Conservation (phyloP, 257 asterid species). For the Ehretia macrophylla region DNA sequence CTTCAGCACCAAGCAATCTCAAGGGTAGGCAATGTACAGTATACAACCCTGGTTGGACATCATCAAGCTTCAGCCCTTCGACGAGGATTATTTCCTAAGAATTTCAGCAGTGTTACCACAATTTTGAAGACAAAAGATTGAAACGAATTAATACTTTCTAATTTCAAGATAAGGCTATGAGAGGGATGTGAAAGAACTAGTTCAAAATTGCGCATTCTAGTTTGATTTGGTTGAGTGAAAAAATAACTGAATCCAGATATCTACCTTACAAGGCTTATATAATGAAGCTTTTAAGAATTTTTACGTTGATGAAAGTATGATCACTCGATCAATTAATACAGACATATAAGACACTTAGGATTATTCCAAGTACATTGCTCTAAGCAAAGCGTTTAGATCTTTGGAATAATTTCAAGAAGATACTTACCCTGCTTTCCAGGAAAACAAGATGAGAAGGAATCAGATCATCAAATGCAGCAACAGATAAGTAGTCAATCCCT, state of each 20-base stretch:
- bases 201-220: no score
- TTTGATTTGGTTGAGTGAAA: no score
- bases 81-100: constrained; percentile 87
- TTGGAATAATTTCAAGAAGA: constrained; percentile 8
- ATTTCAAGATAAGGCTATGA: neutral
- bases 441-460: constrained; percentile 82
- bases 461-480: constrained; percentile 78
- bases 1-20: constrained; percentile 89
- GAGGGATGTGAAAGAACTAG: no score
- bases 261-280: no score
- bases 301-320: no score
- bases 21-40: constrained; percentile 82
- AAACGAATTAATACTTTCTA: neutral
- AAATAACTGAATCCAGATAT: no score
- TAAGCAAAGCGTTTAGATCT: neutral
- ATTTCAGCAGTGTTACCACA: constrained; percentile 10
- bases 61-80: constrained; percentile 89
- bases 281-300: no score
- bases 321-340: neutral
- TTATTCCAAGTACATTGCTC: neutral
- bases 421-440: constrained; percentile 67
- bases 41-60: constrained; percentile 55
- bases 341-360: neutral
- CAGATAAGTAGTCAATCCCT: constrained; percentile 95
- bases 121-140: neutral